phyloP scores from a whole-genome alignment of 192 early-diverging fungal genomes.

The Dispira simplex region DNA sequence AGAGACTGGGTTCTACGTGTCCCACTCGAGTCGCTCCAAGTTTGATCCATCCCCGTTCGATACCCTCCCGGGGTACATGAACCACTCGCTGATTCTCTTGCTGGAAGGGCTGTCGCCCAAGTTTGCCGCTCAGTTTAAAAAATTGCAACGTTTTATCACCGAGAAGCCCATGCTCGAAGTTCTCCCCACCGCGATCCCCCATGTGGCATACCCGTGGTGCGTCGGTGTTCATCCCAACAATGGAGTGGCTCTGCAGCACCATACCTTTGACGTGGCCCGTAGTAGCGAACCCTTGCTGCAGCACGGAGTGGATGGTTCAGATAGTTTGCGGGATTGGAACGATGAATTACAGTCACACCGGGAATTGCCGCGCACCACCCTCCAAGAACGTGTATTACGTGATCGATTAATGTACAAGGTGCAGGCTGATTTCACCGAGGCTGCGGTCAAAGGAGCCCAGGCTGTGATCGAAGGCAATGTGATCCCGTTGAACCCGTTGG shows the following conservation, averaged over 20 bases:
- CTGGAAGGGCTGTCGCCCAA: conserved; percentile 45
- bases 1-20: conserved; percentile 78
- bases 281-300: conserved; percentile 44
- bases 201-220: conserved; percentile 70
- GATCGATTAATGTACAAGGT: conserved; percentile 71
- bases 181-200: conserved; percentile 45
- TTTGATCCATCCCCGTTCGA: conserved; percentile 40
- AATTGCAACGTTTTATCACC: conserved; percentile 44
- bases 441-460: conserved; percentile 70
- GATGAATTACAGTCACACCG: conserved; percentile 85
- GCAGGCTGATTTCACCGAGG: conserved; percentile 85
- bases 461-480: conserved; percentile 69
- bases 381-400: conserved; percentile 73
- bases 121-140: conserved; percentile 52
- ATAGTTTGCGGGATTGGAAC: conserved; percentile 86
- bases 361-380: conserved; percentile 56
- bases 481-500: conserved; percentile 58
- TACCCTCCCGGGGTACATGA: conserved; percentile 17
- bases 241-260: conserved; percentile 8
- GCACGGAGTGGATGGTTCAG: conserved; percentile 15
- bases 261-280: conserved; percentile 44
- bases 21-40: conserved; percentile 49
- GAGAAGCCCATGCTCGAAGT: conserved; percentile 65
- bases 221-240: conserved; percentile 28
- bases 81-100: conserved; percentile 52